Evolutionary conservation across 441 rosid genomes (phyloP), one percentile per base, ranked within the genome.

Genomic region (Raphanus hybrid): DNA sequence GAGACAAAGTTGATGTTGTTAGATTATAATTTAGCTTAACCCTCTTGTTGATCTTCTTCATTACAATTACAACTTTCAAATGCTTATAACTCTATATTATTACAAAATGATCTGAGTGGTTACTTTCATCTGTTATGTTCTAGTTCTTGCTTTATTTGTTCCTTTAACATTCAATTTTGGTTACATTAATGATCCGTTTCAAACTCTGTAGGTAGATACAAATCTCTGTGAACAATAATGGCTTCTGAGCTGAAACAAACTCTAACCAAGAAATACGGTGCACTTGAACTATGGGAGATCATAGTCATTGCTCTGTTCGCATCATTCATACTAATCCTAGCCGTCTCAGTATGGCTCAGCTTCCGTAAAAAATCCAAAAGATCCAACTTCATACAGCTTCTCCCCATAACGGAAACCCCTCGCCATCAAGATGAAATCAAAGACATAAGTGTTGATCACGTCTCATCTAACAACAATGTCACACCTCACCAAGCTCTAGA

Each of bases 241-340:
- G 86, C 86, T 12, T 78, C 91, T 75, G 85, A 77, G 85, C 91
- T 95, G 55, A 89, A 93, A 75, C 68, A 69, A 27, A 75, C 84
- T 58, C 80, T 95, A 74, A 90, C 89, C 16, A 84, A 88, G 79
- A 85, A 83, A 74, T 83, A 86, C 74, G 77, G 87, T 58, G 85
- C 85, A 61, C 78, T 95, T 37, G 72, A 92, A 82, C 81, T 91
- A 61, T 95, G 99, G 99, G 91, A 87, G 61, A 76, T 91, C 78
- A 85, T 95, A 59, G 90, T 86, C 23, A 86, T 90, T 62, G 84
- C 84, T 75, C 83, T 95, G 8, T 93, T 79, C 69, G 79, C 91
- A 69, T 78, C 80, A n/a, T 88, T 92, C 76, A 81, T 82, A 15
- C 64, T 86, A 23, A 85, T 91, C 76, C 89, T 95, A 11, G 85